phyloP scores from a whole-genome alignment of 768 basidiomycete species.

The Suillus hirtellus region DNA sequence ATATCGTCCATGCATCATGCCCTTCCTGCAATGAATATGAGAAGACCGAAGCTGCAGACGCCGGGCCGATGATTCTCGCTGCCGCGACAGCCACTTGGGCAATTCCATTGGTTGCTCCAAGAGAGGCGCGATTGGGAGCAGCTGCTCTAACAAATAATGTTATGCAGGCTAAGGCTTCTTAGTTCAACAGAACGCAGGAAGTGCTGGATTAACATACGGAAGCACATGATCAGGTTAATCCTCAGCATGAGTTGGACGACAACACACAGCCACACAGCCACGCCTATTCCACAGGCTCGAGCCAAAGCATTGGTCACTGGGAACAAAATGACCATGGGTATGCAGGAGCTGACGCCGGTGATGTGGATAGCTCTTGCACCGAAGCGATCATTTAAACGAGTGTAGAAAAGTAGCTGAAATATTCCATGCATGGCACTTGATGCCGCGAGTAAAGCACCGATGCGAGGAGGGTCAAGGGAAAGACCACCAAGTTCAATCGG shows the following conservation, averaged over 20 bases:
- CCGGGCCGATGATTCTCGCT: background rate
- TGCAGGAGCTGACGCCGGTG: constrained; percentile 27
- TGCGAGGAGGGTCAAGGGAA: constrained; percentile 26
- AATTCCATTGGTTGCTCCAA: background rate
- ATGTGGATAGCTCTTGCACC: constrained; percentile 46
- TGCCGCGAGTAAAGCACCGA: constrained; percentile 28
- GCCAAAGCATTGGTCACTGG: constrained; percentile 32
- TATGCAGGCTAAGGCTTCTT: background rate
- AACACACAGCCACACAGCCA: constrained; percentile 30
- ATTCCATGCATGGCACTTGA: constrained; percentile 36
- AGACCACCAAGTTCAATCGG: constrained; percentile 33
- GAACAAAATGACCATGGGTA: constrained; percentile 32
- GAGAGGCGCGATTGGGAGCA: background rate
- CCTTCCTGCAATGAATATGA: background rate
- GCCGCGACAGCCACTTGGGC: background rate
- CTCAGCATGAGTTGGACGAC: constrained; percentile 25
- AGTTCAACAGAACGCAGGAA: background rate
- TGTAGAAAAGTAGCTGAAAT: constrained; percentile 64
- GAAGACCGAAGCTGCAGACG: background rate
- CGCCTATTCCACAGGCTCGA: constrained; percentile 20
- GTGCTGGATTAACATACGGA: constrained; percentile 24
- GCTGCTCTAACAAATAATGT: constrained; percentile 5
- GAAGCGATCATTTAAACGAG: constrained; percentile 50
- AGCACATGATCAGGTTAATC: constrained; percentile 30
- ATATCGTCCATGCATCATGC: background rate